Base-by-base conservation (phyloP, 106 monocot species). In the Posidonia australis region DNA sequence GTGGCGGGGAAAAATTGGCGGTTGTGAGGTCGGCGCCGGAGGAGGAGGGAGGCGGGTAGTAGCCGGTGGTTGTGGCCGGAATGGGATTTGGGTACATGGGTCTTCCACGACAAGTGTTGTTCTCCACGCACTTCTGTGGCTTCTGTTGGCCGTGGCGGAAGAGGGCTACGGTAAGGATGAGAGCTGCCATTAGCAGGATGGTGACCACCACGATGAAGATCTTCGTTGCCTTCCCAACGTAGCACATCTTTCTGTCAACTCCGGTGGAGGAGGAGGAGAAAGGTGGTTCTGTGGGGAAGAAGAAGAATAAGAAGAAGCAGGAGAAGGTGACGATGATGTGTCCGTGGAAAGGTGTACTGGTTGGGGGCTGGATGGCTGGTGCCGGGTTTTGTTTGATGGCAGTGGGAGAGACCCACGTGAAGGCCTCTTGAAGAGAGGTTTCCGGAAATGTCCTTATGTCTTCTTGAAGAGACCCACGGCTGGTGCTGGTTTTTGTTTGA, bases 211-310 rank as follows among this genome's bases (percentile, higher is more conserved):
- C 55, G 79, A 93, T 65, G 81, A 86, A 93, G 77, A 93, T 93
- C 83, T 93, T 93, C 58, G 89, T 89, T 7, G 93, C 93, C 76
- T 89, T 93, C 22, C 89, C 93, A 46, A 93, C 67, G 54, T 89
- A 89, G 43, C 93, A 89, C 75, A 86, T 70, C 53, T 36, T 7
- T 2, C 36, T 36, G 5, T 4, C 2, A 36, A 36, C 36, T 2
- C 36, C 36, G 36, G 36, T 7, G 36, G 36, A 2, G 36, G 36
- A n/a, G n/a, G n/a, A n/a, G n/a, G n/a, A n/a, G n/a, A n/a, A n/a
- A n/a, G n/a, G n/a, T n/a, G n/a, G n/a, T n/a, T n/a, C n/a, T n/a
- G n/a, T n/a, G n/a, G n/a, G n/a, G n/a, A n/a, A n/a, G n/a, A n/a
- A n/a, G n/a, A n/a, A n/a, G n/a, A n/a, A n/a, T n/a, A n/a, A n/a